phyloP scores from a whole-genome alignment of 495 filamentous ascomycete species.

The Lepidopterella palustris region DNA sequence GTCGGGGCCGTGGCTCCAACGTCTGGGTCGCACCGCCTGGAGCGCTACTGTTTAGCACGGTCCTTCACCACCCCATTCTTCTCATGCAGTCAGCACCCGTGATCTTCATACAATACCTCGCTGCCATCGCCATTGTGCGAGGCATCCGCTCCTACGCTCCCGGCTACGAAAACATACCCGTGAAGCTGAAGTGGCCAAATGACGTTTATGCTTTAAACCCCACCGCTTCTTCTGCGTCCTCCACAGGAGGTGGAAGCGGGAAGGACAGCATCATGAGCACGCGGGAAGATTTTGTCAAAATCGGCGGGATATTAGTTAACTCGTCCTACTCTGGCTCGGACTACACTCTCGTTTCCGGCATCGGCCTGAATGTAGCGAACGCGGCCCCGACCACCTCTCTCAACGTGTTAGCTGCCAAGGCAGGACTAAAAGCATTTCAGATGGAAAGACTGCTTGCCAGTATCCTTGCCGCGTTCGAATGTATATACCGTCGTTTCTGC shows the following conservation, averaged over 20 bases:
- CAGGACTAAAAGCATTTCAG: constrained; percentile 48
- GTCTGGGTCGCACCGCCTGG: constrained; percentile 93
- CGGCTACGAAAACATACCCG: constrained; percentile 65
- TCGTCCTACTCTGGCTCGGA: constrained; percentile 68
- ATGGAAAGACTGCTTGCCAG: constrained; percentile 79
- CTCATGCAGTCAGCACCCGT: constrained; percentile 70
- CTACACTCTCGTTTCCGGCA: constrained; percentile 83
- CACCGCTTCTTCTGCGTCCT: constrained; percentile 20
- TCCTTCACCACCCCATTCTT: constrained; percentile 71
- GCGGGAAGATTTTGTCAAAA: constrained; percentile 61
- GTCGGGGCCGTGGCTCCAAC: constrained; percentile 85
- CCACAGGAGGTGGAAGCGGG: constrained; percentile 45
- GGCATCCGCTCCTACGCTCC: constrained; percentile 74
- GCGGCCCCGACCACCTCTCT: constrained; percentile 80
- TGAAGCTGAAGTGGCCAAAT: constrained; percentile 96
- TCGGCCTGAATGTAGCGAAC: constrained; percentile 87
- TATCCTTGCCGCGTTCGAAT: constrained; percentile 73
- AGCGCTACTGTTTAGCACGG: constrained; percentile 75
- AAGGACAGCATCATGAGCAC: constrained; percentile 37
- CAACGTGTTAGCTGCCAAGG: constrained; percentile 51
- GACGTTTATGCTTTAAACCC: constrained; percentile 83
- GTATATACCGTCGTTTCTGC: constrained; percentile 67
- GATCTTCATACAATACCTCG: constrained; percentile 89
- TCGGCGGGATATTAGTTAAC: constrained; percentile 90
- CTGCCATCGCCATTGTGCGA: constrained; percentile 81